Base-by-base conservation (phyloP, 2,329 filamentous ascomycete genomes). In the Fusarium virguliforme region DNA sequence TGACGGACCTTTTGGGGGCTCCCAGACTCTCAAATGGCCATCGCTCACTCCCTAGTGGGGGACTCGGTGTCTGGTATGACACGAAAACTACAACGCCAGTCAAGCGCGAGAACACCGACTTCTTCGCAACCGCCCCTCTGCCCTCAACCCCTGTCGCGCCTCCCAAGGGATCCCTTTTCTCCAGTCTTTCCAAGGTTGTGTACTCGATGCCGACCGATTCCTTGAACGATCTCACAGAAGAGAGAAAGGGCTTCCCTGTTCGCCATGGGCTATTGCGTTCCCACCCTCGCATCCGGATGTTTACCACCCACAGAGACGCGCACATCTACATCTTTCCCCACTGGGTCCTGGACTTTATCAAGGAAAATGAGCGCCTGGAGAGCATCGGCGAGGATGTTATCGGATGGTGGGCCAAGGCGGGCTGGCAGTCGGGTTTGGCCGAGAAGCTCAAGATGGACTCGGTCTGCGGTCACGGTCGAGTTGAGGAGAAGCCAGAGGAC, bases 261-360 rank as follows among this genome's bases (percentile, higher is more conserved):
- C 90, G 95, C 4, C 92, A 95, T 76, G 90, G 90, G 4, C 85
- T 98, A 32, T 83, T 98, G 12, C 88, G 90, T 64, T 89, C 89
- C 71, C 91, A 97, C 76, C 90, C 93, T 9, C 89, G 90, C 35
- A 85, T 97, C 43, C 91, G 91, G 74, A 92, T 98, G 86, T 86
- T 95, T 65, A 95, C 91, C 13, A 94, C 91, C 4, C 92, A 97
- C 79, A 89, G 96, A 43, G 95, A 98, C 79, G 93, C 95, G 0
- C 95, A 98, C 78, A 92, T 98, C 64, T 99, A 99, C 81, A 90
- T 99, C 69, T 93, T 99, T 73, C 96, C 96, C 0, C 90, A 90
- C 72, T 98, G 96, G 95, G 88, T 97, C 8, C 88, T 97, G 76
- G 91, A 97, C 60, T 92, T 97, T 79, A 89, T 97, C 43, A 88